Percentiles rank a stretch among this genome's conserved stretches.
Conservation (phyloP, 805 yeast genomes). For the Schizosaccharomyces japonicus region DNA sequence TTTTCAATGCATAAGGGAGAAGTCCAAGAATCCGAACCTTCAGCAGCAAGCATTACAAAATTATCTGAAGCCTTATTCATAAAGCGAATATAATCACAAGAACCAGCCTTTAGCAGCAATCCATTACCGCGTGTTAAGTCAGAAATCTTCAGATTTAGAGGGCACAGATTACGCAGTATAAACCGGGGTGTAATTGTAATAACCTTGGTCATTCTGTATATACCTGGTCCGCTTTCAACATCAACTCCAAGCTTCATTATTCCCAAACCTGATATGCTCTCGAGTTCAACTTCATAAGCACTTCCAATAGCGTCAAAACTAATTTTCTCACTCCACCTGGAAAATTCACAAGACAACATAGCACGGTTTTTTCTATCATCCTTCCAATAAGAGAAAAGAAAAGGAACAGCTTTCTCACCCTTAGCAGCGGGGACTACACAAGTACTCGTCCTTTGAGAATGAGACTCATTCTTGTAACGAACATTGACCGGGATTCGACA, state of each 20-base stretch:
- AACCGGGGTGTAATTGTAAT: constrained; percentile 67
- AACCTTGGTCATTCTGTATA: constrained; percentile 51
- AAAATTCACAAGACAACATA: constrained; percentile 36
- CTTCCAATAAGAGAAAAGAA: constrained; percentile 63
- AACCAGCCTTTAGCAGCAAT: too few species aligned
- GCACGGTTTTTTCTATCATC: constrained; percentile 45
- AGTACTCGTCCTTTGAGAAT: constrained; percentile 34
- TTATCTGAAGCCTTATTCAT: not conserved
- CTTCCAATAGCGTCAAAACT: constrained; percentile 85
- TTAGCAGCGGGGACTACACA: constrained; percentile 28
- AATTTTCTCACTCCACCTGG: constrained; percentile 46
- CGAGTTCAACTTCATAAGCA: constrained; percentile 29
- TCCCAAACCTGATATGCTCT: too few species aligned
- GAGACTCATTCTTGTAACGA: constrained; percentile 27
- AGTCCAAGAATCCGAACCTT: constrained; percentile 31
- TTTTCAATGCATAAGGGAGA: constrained; percentile 70
- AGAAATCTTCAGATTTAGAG: too few species aligned
- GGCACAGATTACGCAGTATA: constrained; percentile 44
- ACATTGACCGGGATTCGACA: not conserved
- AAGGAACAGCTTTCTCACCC: constrained; percentile 24
- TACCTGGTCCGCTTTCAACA: constrained; percentile 65
- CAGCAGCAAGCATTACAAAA: not conserved
- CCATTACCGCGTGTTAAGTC: too few species aligned
- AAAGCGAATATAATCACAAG: too few species aligned
- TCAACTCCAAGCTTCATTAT: constrained; percentile 45